Percentiles rank a stretch among this genome's conserved stretches.
phyloP scores from a whole-genome alignment of 192 early-diverging fungal species.

The Mortierella antarctica region DNA sequence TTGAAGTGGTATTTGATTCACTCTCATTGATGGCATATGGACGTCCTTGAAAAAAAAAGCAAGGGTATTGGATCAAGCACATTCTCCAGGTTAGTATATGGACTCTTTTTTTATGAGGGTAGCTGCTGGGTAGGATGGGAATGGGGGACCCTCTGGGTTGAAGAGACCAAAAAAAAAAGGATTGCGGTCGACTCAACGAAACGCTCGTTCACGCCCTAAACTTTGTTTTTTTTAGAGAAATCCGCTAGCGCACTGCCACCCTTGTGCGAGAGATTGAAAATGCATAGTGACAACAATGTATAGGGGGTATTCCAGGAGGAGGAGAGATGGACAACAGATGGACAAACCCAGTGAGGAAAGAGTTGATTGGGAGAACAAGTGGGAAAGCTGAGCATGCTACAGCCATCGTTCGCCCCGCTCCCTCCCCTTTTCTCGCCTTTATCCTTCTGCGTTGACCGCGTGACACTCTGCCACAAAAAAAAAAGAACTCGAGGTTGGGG shows the following conservation, averaged over 20 bases:
- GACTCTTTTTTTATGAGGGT: background rate
- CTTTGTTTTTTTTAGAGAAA: background rate
- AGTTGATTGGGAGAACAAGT: too few relatives aligned
- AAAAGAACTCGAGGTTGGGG: background rate
- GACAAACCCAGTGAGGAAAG: background rate
- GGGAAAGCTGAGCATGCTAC: too few relatives aligned
- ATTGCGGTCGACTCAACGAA: background rate
- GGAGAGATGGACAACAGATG: conserved; percentile 3
- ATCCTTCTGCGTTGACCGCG: too few relatives aligned
- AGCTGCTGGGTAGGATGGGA: background rate
- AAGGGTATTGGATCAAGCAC: background rate
- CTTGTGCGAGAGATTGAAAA: too few relatives aligned
- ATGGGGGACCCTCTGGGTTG: too few relatives aligned
- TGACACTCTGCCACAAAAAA: background rate
- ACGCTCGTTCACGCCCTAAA: background rate
- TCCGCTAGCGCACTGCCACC: background rate
- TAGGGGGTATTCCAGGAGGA: background rate
- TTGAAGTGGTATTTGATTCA: background rate
- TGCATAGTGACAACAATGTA: too few relatives aligned
- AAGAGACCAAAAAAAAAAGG: background rate
- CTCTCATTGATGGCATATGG: background rate
- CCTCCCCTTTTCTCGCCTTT: too few relatives aligned
- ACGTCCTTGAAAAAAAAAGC: conserved; percentile 1
- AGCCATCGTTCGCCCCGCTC: too few relatives aligned
- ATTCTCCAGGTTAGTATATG: background rate